Evolutionary conservation across 176 grass and related monocot genomes (phyloP).

Genomic region (Aechmea fasciata): DNA sequence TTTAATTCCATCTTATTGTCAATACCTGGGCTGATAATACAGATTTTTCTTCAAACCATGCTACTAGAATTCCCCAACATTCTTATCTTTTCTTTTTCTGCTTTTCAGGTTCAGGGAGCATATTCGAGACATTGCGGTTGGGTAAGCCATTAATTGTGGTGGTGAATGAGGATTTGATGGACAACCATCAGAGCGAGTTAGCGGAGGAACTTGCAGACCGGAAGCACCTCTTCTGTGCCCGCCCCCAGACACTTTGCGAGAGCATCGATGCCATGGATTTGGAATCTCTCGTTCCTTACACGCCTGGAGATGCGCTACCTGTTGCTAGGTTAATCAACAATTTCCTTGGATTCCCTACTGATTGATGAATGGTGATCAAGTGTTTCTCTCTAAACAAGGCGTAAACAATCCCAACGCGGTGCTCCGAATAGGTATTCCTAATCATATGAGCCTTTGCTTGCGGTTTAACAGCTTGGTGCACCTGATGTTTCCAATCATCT

Average conservation of each 20-base stretch:
- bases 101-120: slow-evolving; percentile 68
- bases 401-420: too few species aligned
- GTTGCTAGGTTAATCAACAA: slow-evolving; percentile 44
- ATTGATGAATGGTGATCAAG: not conserved
- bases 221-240: slow-evolving; percentile 59
- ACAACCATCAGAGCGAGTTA: slow-evolving; percentile 77
- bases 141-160: slow-evolving; percentile 65
- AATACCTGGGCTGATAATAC: too few species aligned
- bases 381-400: not conserved
- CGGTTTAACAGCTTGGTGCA: too few species aligned
- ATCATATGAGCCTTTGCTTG: too few species aligned
- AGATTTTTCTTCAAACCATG: too few species aligned
- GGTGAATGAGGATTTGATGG: slow-evolving; percentile 88
- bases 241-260: slow-evolving; percentile 36
- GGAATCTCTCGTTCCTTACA: slow-evolving; percentile 35
- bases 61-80: too few species aligned
- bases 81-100: too few species aligned
- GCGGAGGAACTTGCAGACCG: slow-evolving; percentile 71
- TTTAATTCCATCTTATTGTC: too few species aligned
- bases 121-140: slow-evolving; percentile 61
- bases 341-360: slow-evolving; percentile 38
- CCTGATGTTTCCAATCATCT: too few species aligned
- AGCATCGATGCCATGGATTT: slow-evolving; percentile 48
- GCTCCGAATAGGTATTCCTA: too few species aligned
- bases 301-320: slow-evolving; percentile 38